phyloP scores from a whole-genome alignment of 73 alveolate genomes.

The Paramecium sexaurelia region DNA sequence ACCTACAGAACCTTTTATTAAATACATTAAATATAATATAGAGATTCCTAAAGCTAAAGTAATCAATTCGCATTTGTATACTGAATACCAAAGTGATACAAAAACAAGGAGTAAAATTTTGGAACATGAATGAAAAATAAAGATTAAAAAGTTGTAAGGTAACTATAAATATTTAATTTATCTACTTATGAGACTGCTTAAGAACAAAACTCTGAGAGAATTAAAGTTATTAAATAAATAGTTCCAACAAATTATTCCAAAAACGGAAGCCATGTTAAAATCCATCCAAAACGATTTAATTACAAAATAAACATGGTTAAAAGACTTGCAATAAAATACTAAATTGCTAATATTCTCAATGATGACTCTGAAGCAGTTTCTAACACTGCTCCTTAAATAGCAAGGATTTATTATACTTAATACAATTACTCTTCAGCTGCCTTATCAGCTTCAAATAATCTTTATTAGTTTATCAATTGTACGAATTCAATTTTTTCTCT shows the following conservation, averaged over 20 bases:
- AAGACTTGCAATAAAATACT: not conserved
- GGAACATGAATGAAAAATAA: not conserved
- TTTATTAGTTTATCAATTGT: not conserved
- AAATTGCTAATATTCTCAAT: not conserved
- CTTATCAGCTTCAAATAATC: not conserved
- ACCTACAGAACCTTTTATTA: not conserved
- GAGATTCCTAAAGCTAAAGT: not conserved
- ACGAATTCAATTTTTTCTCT: not conserved
- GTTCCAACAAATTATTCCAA: not conserved
- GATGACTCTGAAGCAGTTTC: constrained; percentile 10
- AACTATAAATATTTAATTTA: not conserved
- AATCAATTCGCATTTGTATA: not conserved
- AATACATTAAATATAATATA: not conserved
- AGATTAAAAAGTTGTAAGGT: not conserved
- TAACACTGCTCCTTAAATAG: not conserved
- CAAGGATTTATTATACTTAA: not conserved
- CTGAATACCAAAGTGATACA: not conserved
- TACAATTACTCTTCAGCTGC: not conserved
- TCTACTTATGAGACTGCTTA: not conserved
- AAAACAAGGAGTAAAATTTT: constrained; percentile 35
- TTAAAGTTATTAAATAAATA: not conserved
- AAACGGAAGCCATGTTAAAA: constrained; percentile 48
- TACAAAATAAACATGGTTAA: not conserved
- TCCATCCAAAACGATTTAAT: constrained; percentile 6
- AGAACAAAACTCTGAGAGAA: constrained; percentile 4